Evolutionary conservation across 441 rosid species (phyloP).

Genomic region (Gossypium gossypioides): DNA sequence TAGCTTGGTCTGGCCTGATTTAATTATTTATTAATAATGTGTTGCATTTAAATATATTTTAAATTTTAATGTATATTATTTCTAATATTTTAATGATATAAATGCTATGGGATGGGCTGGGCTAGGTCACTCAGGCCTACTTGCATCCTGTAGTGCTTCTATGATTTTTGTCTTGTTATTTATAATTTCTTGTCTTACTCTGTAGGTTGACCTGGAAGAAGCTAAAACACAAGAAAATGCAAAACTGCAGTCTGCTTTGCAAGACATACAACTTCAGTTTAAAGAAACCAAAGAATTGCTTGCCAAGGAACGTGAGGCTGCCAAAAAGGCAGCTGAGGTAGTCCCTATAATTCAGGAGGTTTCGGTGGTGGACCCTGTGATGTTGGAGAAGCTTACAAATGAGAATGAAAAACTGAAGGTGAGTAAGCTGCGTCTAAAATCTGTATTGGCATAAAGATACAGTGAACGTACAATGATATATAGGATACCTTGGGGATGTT

Average conservation of each 20-base stretch:
- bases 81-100: neutral
- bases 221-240: slow-evolving; percentile 82
- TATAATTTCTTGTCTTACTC: slow-evolving; percentile 9
- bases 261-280: slow-evolving; percentile 61
- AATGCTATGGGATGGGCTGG: neutral
- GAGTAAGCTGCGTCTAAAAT: slow-evolving; percentile 19
- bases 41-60: neutral
- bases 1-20: neutral
- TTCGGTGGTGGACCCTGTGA: slow-evolving; percentile 56
- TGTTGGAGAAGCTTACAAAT: slow-evolving; percentile 54
- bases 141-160: slow-evolving; percentile 1
- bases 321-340: slow-evolving; percentile 51
- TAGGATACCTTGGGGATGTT: slow-evolving; percentile 4
- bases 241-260: slow-evolving; percentile 69
- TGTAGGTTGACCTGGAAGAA: slow-evolving; percentile 85
- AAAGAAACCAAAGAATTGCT: slow-evolving; percentile 77
- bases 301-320: slow-evolving; percentile 62
- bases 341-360: slow-evolving; percentile 78
- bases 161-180: slow-evolving; percentile 8
- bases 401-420: slow-evolving; percentile 96
- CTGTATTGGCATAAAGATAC: neutral
- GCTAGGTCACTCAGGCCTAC: neutral
- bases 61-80: neutral
- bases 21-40: neutral
- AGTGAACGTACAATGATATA: neutral